Evolutionary conservation across 148 eudicot species (phyloP), one percentile per base, ranked within the genome.

Genomic region (Rhododendron griersonianum): DNA sequence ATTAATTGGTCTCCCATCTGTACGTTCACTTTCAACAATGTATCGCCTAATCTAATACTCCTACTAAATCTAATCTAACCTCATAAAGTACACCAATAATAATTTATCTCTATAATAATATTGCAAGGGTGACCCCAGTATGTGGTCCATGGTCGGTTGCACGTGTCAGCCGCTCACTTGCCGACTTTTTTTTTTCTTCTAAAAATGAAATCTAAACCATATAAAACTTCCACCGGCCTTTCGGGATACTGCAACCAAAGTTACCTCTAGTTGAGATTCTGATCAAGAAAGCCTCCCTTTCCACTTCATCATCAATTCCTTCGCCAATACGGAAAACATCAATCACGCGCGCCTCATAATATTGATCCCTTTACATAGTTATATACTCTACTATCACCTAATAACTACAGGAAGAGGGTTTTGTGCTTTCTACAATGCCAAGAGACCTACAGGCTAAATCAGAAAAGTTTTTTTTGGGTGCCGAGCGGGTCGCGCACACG

Each of bases 61-160:
- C 30, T 30, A 30, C 5, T 4, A 48, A 10, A 50, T 10, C 15
- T 11, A 53, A 16, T 55, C 48, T 47, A 55, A 18, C 21, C 23
- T 55, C 21, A 55, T 16, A 55, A 3, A 16, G 61, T 16, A 55
- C 61, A 55, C 19, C 4, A 11, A 11, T 2, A 59, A 59, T 59
- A 59, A 59, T 59, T 59, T 51, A 16, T 55, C 18, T 16, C 61
- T 57, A 47, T 47, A 9, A 7, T 16, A 11, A 63, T 63, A 1
- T 6, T 21, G 28, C 1, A 35, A 7, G 65, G 45, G 44, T 75
- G 79, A 39, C 47, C 11, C 7, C 77, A 30, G 16, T 71, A 71
- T 30, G 35, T 51, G 87, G 87, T 82, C 59, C 44, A 15, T 51
- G 87, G 87, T 53, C 87, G 90, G 90, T 69, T 82, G 51, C 83